A percentile compares a stretch with the other conserved stretches of the same genome.
Conservation (phyloP, 805 yeast species). For the Saccharomycopsis synnaedendra region DNA sequence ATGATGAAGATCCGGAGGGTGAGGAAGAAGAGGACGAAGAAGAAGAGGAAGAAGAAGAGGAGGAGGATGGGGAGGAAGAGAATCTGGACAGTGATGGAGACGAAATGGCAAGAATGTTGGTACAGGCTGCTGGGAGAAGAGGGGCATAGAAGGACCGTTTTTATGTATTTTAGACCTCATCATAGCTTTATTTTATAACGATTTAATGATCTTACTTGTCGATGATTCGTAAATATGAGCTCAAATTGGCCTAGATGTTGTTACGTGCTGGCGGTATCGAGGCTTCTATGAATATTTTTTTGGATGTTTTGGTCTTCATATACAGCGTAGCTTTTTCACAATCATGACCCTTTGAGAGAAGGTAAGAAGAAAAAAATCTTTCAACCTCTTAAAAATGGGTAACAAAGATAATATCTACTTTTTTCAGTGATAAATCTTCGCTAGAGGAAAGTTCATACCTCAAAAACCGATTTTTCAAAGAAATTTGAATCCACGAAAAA, state of each 20-base stretch:
- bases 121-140: not conserved
- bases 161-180: too few relatives aligned
- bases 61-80: not conserved
- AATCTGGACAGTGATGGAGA: constrained; percentile 8
- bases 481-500: too few relatives aligned
- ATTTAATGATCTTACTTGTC: too few relatives aligned
- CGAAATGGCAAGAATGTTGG: not conserved
- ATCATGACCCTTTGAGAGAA: not conserved
- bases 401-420: not conserved
- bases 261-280: not conserved
- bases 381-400: not conserved
- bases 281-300: not conserved
- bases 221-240: not conserved
- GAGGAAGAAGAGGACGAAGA: not conserved
- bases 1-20: constrained; percentile 3
- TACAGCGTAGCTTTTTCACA: not conserved
- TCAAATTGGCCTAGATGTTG: not conserved
- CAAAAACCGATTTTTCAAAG: too few relatives aligned
- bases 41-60: not conserved
- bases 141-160: not conserved
- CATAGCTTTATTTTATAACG: too few relatives aligned
- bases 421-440: not conserved
- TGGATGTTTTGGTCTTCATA: not conserved
- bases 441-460: too few relatives aligned
- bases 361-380: not conserved